These are phyloP conservation scores for carrot (Daucus carota) DNA, from an alignment of 129 eudicot species.

Conservation along the genomic window DH1_v3.0 NC_030385.2:42604501-42605000, in stretches of 20 bases:
- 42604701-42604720: slow-evolving; percentile 51
- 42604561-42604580: not conserved
- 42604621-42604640: not conserved
- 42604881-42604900: not conserved
- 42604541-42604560: not conserved
- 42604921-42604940: not conserved
- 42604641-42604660: not conserved
- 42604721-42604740: slow-evolving; percentile 14
- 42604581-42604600: not conserved
- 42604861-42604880: slow-evolving; percentile 36
- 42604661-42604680: slow-evolving; percentile 69
- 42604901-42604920: not conserved
- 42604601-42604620: not conserved
- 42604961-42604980: not conserved
- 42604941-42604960: not conserved
- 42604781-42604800: slow-evolving; percentile 42
- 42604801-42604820: slow-evolving; percentile 92
- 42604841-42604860: slow-evolving; percentile 24
- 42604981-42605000: not conserved
- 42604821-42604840: slow-evolving; percentile 89
- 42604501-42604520: not conserved
- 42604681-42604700: slow-evolving; percentile 85
- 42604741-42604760: slow-evolving; percentile 14
- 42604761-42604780: slow-evolving; percentile 10
- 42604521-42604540: not conserved